phyloP scores from a whole-genome alignment of 495 filamentous ascomycete genomes.

The Xylaria palmicola region DNA sequence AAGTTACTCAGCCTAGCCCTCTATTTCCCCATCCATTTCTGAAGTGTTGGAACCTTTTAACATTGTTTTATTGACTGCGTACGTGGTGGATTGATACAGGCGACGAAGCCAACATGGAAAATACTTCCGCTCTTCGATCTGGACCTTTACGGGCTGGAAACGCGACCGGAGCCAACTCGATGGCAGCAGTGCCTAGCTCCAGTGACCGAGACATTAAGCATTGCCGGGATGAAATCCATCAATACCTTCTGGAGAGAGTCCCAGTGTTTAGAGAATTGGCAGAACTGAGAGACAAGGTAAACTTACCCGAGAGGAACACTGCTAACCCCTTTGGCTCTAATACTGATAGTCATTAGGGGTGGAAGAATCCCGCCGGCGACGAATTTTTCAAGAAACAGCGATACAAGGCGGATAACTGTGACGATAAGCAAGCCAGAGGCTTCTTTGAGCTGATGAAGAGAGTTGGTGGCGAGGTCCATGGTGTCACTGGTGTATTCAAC shows the following conservation, averaged over 20 bases:
- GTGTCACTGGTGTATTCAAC: constrained; percentile 31
- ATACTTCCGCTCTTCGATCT: background rate
- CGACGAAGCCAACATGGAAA: background rate
- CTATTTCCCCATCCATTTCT: background rate
- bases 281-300: constrained; percentile 2
- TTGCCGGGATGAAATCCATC: background rate
- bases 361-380: constrained; percentile 42
- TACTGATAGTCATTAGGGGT: constrained; percentile 36
- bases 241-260: constrained; percentile 1
- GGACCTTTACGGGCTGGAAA: background rate
- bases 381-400: constrained; percentile 40
- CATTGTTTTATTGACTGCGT: no score
- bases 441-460: constrained; percentile 21
- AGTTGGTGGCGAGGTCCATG: constrained; percentile 18
- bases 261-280: background rate
- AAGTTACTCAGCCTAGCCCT: no score
- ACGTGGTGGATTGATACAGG: background rate
- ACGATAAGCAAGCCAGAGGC: background rate
- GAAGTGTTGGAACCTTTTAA: background rate
- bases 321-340: background rate
- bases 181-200: background rate
- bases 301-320: background rate
- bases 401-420: constrained; percentile 32
- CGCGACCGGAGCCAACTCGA: background rate
- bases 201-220: background rate